Conservation (phyloP, 1,284 basidiomycete species). For the Pascua guehoae region DNA sequence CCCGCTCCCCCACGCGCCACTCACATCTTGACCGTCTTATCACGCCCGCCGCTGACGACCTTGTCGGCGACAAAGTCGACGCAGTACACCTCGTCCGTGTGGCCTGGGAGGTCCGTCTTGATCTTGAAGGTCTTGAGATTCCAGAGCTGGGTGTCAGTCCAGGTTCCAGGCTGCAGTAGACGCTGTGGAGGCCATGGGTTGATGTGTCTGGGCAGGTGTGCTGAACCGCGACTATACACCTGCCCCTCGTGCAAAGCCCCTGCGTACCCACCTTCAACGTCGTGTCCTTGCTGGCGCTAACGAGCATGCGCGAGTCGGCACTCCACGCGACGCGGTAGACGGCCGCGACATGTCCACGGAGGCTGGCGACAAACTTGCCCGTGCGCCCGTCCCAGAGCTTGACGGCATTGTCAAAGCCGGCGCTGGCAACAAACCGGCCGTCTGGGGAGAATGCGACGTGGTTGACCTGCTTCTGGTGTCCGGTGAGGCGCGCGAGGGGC, state of each 20-base stretch:
- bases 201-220: no score
- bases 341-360: constrained; percentile 88
- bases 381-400: constrained; percentile 91
- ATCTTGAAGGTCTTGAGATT: constrained; percentile 92
- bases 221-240: no score
- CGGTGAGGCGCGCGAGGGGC: constrained; percentile 80
- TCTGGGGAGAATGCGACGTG: constrained; percentile 96
- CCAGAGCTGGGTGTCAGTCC: constrained; percentile 65
- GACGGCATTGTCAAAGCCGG: constrained; percentile 87
- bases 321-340: constrained; percentile 96
- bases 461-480: constrained; percentile 92
- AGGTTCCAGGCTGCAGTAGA: not conserved
- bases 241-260: no score
- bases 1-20: constrained; percentile 15
- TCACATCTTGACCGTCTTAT: constrained; percentile 60
- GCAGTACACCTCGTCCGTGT: constrained; percentile 97
- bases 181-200: no score
- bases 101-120: constrained; percentile 87
- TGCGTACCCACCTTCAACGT: constrained; percentile 75
- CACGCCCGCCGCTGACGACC: constrained; percentile 84
- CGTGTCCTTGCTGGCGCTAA: constrained; percentile 92
- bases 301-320: constrained; percentile 83
- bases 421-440: constrained; percentile 84
- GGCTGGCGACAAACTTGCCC: constrained; percentile 83
- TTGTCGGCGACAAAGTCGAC: constrained; percentile 98